These are phyloP conservation scores for Adansonia gregorii DNA, from an alignment of 441 rosid species.

Conservation along the genomic window DNA sequence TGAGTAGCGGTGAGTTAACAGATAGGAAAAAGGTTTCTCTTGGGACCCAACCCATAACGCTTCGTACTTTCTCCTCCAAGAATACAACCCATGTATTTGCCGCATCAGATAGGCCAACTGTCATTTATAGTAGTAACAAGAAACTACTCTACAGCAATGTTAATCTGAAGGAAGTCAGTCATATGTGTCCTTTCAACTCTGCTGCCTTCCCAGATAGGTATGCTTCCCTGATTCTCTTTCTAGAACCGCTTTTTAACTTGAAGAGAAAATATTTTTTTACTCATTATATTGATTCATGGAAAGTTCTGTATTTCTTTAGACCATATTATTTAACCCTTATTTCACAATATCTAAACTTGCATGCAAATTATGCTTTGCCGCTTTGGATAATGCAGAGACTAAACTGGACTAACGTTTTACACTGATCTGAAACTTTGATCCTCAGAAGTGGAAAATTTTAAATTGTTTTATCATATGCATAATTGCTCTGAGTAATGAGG, in stretches of 20 bases:
- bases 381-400: not conserved
- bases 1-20: slow-evolving; percentile 74
- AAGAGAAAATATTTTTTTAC: not conserved
- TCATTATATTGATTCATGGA: not conserved
- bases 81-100: slow-evolving; percentile 92
- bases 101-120: slow-evolving; percentile 98
- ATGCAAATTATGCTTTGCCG: not conserved
- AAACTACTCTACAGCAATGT: slow-evolving; percentile 96
- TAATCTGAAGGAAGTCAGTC: slow-evolving; percentile 94
- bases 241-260: not conserved
- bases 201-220: slow-evolving; percentile 99
- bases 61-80: slow-evolving; percentile 95
- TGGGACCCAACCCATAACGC: slow-evolving; percentile 96
- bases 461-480: slow-evolving; percentile 21
- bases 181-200: slow-evolving; percentile 98
- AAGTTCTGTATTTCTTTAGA: not conserved
- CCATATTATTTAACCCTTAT: not conserved
- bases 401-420: not conserved
- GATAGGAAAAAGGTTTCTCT: slow-evolving; percentile 94
- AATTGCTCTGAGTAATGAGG: not conserved
- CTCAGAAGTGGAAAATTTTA: not conserved
- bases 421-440: not conserved
- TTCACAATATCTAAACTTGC: slow-evolving; percentile 1
- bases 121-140: slow-evolving; percentile 97
- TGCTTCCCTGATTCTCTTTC: slow-evolving; percentile 4